Evolutionary conservation across 768 basidiomycete genomes (phyloP).

Genomic region (Tulasnella sp.): DNA sequence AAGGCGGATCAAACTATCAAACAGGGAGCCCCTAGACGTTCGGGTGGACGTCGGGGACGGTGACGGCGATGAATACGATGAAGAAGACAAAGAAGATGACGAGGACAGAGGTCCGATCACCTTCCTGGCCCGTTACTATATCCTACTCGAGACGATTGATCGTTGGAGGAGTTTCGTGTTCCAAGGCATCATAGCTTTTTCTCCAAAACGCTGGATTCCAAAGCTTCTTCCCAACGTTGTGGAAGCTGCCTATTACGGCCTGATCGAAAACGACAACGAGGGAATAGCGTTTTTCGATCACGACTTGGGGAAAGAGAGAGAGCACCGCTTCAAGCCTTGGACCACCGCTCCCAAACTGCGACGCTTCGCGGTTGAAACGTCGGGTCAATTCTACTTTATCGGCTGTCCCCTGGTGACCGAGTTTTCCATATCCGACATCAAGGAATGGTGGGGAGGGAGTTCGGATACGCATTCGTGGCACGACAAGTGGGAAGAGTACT

Average conservation of each 20-base stretch:
- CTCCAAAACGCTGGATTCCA: background rate
- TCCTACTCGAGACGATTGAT: background rate
- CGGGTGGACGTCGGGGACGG: background rate
- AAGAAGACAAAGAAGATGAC: too few species aligned
- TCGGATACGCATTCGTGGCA: background rate
- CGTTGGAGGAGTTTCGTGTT: background rate
- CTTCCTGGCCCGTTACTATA: background rate
- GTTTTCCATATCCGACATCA: background rate
- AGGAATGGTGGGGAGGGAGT: background rate
- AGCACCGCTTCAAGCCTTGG: background rate
- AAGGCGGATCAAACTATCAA: background rate
- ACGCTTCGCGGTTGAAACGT: background rate
- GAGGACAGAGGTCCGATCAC: too few species aligned
- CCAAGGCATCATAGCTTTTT: background rate
- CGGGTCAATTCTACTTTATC: background rate
- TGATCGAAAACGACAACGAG: background rate
- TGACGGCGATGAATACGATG: background rate
- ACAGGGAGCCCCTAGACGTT: background rate
- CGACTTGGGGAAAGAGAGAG: background rate
- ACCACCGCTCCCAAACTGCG: background rate
- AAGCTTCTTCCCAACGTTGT: background rate
- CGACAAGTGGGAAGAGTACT: slow-evolving; percentile 10
- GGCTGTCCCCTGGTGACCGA: background rate
- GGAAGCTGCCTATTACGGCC: background rate
- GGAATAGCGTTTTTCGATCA: background rate